Evolutionary conservation across 257 asterid species (phyloP).

Genomic region (Nemophila menziesii): DNA sequence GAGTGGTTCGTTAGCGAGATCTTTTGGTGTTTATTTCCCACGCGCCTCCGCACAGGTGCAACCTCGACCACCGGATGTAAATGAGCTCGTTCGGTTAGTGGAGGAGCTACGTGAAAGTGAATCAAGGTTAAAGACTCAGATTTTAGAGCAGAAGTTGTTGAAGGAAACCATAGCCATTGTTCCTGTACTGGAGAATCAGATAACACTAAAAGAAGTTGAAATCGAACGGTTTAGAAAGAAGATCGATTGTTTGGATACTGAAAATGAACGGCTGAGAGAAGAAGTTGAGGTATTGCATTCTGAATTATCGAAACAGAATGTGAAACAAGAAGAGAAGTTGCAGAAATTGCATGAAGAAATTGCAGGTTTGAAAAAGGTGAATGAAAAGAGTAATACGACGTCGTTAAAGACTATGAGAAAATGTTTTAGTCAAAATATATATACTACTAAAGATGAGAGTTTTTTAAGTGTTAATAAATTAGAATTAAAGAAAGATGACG

Average conservation of each 20-base stretch:
- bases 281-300: conserved; percentile 59
- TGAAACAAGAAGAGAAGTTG: conserved; percentile 40
- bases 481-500: conserved; percentile 40
- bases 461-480: conserved; percentile 15
- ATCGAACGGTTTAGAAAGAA: conserved; percentile 35
- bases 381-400: conserved; percentile 28
- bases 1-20: conserved; percentile 42
- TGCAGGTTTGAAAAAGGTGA: conserved; percentile 33
- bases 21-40: conserved; percentile 70
- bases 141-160: conserved; percentile 53
- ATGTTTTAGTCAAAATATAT: conserved; percentile 18
- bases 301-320: conserved; percentile 47
- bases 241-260: conserved; percentile 62
- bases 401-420: conserved; percentile 41
- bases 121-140: conserved; percentile 60
- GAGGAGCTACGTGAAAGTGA: conserved; percentile 62
- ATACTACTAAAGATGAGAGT: conserved; percentile 15
- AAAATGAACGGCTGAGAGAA: conserved; percentile 50
- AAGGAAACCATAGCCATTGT: conserved; percentile 55
- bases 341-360: conserved; percentile 40
- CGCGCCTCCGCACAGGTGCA: conserved; percentile 84
- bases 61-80: conserved; percentile 86
- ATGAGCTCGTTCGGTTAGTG: conserved; percentile 53
- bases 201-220: conserved; percentile 34
- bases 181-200: conserved; percentile 61